phyloP scores from a whole-genome alignment of 352 stramenopile species.

The Globisporangium mamillatum region DNA sequence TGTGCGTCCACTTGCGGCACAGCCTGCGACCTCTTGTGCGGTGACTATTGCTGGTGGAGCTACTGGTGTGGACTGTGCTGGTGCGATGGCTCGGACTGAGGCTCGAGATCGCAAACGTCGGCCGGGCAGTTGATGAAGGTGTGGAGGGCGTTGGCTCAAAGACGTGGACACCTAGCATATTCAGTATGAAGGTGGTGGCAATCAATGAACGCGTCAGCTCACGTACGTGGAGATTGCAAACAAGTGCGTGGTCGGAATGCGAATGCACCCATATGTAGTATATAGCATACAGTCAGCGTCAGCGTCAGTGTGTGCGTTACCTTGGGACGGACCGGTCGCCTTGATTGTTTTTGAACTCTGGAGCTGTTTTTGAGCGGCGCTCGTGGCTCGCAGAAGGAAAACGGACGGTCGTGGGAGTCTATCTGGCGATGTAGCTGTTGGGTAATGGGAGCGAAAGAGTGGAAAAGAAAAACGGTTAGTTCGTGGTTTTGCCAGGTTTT shows the following conservation, averaged over 20 bases:
- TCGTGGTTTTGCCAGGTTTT: not conserved
- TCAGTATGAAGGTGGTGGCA: not conserved
- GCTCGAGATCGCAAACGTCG: slow-evolving; percentile 17
- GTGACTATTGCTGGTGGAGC: not conserved
- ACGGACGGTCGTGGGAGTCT: not conserved
- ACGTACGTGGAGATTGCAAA: not conserved
- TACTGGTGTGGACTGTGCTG: not conserved
- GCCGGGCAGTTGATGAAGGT: not conserved
- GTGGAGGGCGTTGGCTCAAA: not conserved
- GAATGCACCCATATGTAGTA: not conserved
- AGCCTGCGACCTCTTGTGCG: not conserved
- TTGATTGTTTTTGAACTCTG: not conserved
- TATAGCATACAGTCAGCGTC: not conserved
- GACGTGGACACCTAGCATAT: slow-evolving; percentile 7
- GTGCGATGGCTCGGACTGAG: not conserved
- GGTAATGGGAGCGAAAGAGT: not conserved
- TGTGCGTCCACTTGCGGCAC: slow-evolving; percentile 6
- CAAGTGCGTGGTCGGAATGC: not conserved
- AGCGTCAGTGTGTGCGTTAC: not conserved
- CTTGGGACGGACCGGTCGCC: not conserved
- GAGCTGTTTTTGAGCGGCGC: too few relatives aligned
- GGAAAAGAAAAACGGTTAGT: not conserved
- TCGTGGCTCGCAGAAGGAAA: not conserved
- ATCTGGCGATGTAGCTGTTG: not conserved
- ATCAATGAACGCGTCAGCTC: not conserved